Evolutionary conservation across 164 flowering plant species (phyloP).

Genomic region (Nymphaea thermarum): DNA sequence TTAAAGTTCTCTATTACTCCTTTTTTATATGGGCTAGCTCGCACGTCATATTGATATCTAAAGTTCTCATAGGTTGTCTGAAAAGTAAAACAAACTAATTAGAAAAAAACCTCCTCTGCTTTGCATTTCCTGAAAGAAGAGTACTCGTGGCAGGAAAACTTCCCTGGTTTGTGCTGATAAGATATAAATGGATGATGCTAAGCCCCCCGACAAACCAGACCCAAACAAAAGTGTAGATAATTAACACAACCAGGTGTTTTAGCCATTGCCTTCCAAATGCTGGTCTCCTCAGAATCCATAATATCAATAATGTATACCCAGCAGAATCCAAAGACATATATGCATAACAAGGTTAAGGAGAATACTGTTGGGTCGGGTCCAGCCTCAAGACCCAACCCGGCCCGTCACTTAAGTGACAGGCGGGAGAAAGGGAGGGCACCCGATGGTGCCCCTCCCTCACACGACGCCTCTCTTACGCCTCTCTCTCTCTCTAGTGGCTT

Average conservation of each 20-base stretch:
- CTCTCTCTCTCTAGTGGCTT: too few relatives aligned
- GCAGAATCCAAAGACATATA: slow-evolving; percentile 82
- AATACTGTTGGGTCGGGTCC: too few relatives aligned
- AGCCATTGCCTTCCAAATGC: slow-evolving; percentile 86
- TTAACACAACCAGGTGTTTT: slow-evolving; percentile 77
- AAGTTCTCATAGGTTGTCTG: slow-evolving; percentile 77
- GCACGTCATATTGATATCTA: slow-evolving; percentile 50
- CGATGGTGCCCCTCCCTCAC: too few relatives aligned
- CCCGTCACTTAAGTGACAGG: too few relatives aligned
- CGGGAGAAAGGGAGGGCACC: too few relatives aligned
- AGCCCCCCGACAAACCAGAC: slow-evolving; percentile 99
- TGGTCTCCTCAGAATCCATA: slow-evolving; percentile 40
- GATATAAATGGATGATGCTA: slow-evolving; percentile 82
- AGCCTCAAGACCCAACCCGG: too few relatives aligned
- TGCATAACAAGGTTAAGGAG: slow-evolving; percentile 85
- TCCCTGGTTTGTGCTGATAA: slow-evolving; percentile 88
- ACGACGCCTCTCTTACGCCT: too few relatives aligned
- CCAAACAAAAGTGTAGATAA: slow-evolving; percentile 71
- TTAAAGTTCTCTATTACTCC: slow-evolving; percentile 40
- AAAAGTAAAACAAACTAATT: too few relatives aligned
- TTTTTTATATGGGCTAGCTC: slow-evolving; percentile 51
- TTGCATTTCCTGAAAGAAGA: background rate
- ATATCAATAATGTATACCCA: slow-evolving; percentile 78
- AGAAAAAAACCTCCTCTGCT: background rate
- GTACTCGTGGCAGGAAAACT: background rate